Conservation (phyloP, 2,329 filamentous ascomycete genomes). For the Berkeleyomyces basicola region DNA sequence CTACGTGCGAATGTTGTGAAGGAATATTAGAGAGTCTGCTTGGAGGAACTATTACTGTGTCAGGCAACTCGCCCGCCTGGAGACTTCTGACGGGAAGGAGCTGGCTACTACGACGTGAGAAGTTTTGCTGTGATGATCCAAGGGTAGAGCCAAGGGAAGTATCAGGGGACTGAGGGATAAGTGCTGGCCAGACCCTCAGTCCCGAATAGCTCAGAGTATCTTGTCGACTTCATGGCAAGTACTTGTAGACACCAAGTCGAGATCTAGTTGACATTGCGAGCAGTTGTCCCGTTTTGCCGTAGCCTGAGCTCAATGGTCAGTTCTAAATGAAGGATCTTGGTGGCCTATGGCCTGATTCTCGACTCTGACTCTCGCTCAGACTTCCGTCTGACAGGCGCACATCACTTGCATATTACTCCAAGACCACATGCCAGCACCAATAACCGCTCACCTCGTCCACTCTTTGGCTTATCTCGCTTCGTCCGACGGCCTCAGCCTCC, state of each 20-base stretch:
- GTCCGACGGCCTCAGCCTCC: neutral
- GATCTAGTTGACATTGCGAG: too few relatives aligned
- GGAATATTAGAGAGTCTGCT: neutral
- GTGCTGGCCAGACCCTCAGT: too few relatives aligned
- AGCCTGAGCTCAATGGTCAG: neutral
- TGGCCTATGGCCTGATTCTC: neutral
- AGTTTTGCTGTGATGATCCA: too few relatives aligned
- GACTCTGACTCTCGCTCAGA: neutral
- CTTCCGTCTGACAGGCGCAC: neutral
- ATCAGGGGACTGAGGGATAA: too few relatives aligned
- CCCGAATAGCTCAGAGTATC: too few relatives aligned
- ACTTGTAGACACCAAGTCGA: too few relatives aligned
- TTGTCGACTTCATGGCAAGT: too few relatives aligned
- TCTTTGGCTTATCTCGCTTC: neutral
- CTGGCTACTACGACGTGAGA: too few relatives aligned
- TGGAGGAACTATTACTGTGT: neutral
- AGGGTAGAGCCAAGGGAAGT: too few relatives aligned
- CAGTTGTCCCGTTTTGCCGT: neutral
- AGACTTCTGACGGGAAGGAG: too few relatives aligned
- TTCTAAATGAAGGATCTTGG: neutral
- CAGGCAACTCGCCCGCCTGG: neutral
- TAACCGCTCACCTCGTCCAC: neutral
- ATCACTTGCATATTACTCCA: neutral
- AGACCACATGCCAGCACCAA: neutral
- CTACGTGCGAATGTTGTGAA: neutral